Conservation (phyloP, 768 basidiomycete genomes). For the Suillus sp. region DNA sequence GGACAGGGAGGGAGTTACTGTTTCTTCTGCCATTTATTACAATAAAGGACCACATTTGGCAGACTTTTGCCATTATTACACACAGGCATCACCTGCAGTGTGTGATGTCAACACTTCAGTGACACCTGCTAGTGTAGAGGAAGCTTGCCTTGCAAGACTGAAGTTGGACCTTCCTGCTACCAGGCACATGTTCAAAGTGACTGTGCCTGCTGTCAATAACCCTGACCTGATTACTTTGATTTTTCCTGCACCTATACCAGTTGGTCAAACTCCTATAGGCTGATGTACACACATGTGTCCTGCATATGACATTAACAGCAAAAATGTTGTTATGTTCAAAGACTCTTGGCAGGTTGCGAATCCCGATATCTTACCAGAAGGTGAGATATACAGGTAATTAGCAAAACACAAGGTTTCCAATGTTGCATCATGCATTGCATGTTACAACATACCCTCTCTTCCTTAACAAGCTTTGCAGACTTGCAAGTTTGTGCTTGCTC, state of each 20-base stretch:
- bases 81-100: too few relatives aligned
- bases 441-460: neutral
- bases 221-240: neutral
- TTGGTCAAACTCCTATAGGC: neutral
- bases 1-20: too few relatives aligned
- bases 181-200: neutral
- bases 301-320: neutral
- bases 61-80: too few relatives aligned
- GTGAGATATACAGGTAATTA: conserved; percentile 22
- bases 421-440: conserved; percentile 24
- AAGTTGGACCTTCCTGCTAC: neutral
- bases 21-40: too few relatives aligned
- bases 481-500: neutral
- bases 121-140: too few relatives aligned
- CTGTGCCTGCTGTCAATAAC: neutral
- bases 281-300: neutral
- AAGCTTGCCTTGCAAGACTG: conserved; percentile 5
- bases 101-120: too few relatives aligned
- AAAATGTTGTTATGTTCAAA: neutral
- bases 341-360: neutral
- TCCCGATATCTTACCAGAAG: conserved; percentile 23
- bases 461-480: neutral
- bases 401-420: conserved; percentile 22
- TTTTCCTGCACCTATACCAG: neutral
- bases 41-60: too few relatives aligned